phyloP scores from a whole-genome alignment of 2,329 filamentous ascomycete species.

The Thielaviopsis ethacetica region DNA sequence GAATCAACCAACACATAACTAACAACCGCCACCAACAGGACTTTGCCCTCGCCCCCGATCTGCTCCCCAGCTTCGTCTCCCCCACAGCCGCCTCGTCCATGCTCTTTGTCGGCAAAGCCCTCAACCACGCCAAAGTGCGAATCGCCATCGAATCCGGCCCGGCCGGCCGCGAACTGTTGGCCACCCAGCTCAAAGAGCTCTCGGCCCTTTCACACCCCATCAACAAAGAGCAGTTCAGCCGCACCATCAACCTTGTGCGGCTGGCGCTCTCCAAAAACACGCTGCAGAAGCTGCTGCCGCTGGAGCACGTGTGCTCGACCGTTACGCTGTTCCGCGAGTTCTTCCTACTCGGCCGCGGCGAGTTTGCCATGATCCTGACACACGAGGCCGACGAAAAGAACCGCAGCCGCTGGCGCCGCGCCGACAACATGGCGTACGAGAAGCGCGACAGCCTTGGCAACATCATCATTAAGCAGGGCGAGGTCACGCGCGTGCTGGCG shows the following conservation, averaged over 20 bases:
- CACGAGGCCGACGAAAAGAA: constrained; percentile 71
- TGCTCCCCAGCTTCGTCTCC: constrained; percentile 69
- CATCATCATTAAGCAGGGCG: constrained; percentile 67
- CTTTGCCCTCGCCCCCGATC: constrained; percentile 38
- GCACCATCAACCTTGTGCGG: constrained; percentile 59
- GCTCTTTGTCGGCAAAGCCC: constrained; percentile 75
- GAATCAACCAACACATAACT: not conserved
- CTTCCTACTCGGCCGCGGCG: constrained; percentile 71
- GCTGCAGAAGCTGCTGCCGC: constrained; percentile 64
- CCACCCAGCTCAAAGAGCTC: constrained; percentile 52
- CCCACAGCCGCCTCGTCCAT: constrained; percentile 62
- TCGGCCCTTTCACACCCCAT: constrained; percentile 34
- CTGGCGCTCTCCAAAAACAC: constrained; percentile 70
- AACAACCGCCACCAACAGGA: constrained; percentile 16
- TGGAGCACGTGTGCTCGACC: constrained; percentile 59
- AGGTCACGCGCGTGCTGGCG: constrained; percentile 60
- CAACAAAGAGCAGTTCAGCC: constrained; percentile 34
- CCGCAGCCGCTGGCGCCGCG: constrained; percentile 52
- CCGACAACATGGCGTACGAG: constrained; percentile 40
- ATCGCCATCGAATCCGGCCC: constrained; percentile 28
- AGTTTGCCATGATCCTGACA: constrained; percentile 79
- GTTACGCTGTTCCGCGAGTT: constrained; percentile 69
- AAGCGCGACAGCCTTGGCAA: constrained; percentile 39
- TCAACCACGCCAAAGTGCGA: constrained; percentile 62
- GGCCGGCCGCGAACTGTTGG: constrained; percentile 42